Evolutionary conservation across 306 rosid species (phyloP).

Genomic region (Prunus fruticosa): DNA sequence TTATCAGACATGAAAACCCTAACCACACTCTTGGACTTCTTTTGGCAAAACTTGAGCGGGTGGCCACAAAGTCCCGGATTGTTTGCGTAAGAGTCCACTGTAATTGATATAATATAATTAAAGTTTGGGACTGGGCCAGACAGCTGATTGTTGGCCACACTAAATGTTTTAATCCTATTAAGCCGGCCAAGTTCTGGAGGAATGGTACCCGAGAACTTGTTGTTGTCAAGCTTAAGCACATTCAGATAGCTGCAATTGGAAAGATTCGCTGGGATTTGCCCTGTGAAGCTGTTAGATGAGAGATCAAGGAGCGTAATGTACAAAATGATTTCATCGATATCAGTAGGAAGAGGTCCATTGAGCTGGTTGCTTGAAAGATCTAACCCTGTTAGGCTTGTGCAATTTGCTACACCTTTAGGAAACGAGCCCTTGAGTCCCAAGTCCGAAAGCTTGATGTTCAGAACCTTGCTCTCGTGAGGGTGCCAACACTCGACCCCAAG

Average conservation of each 20-base stretch:
- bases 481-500: slow-evolving; percentile 21
- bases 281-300: slow-evolving; percentile 12
- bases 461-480: slow-evolving; percentile 10
- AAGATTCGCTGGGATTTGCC: not conserved
- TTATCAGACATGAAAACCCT: not conserved
- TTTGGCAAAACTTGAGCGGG: not conserved
- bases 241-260: not conserved
- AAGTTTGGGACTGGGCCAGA: not conserved
- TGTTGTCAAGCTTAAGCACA: slow-evolving; percentile 7
- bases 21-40: not conserved
- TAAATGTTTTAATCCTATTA: not conserved
- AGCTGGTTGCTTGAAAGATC: slow-evolving; percentile 4
- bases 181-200: not conserved
- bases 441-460: not conserved
- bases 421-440: slow-evolving; percentile 6
- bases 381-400: slow-evolving; percentile 3
- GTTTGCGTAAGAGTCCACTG: not conserved
- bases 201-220: slow-evolving; percentile 6
- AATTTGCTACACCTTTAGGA: slow-evolving; percentile 9
- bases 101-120: accelerated
- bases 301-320: not conserved
- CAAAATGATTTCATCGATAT: accelerated
- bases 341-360: not conserved
- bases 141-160: not conserved
- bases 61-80: slow-evolving; percentile 14